A percentile compares a stretch with the other conserved stretches of the same genome.
phyloP scores from a whole-genome alignment of 2,329 filamentous ascomycete species.

The Clathrospora elynae region DNA sequence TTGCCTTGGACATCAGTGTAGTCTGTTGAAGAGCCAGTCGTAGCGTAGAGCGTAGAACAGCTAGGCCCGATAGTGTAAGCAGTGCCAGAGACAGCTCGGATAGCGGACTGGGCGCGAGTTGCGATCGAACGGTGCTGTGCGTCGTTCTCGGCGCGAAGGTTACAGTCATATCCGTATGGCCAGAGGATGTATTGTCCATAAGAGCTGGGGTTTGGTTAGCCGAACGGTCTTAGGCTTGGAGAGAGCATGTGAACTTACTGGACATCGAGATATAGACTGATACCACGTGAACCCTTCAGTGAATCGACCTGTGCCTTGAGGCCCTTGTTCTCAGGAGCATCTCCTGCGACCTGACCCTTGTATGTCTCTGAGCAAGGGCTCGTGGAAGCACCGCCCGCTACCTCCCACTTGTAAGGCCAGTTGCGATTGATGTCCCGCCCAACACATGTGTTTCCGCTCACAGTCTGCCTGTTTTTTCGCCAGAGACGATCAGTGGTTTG shows the following conservation, averaged over 20 bases:
- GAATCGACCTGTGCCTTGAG: constrained; percentile 52
- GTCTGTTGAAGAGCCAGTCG: constrained; percentile 53
- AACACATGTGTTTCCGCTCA: constrained; percentile 39
- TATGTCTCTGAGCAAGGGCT: constrained; percentile 47
- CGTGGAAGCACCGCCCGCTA: constrained; percentile 43
- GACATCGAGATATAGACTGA: constrained; percentile 67
- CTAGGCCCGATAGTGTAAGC: constrained; percentile 54
- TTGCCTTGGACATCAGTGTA: constrained; percentile 51
- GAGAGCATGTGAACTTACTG: constrained; percentile 57
- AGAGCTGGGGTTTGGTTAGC: constrained; percentile 6
- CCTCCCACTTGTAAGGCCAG: constrained; percentile 48
- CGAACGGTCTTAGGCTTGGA: too few species aligned
- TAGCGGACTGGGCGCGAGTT: constrained; percentile 55
- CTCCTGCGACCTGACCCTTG: constrained; percentile 42
- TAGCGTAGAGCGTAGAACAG: constrained; percentile 65
- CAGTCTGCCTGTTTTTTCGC: constrained; percentile 48
- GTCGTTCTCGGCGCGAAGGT: constrained; percentile 53
- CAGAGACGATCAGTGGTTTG: constrained; percentile 49
- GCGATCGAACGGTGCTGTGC: constrained; percentile 58
- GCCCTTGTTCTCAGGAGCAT: constrained; percentile 42
- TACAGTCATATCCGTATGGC: constrained; percentile 65
- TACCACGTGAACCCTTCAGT: constrained; percentile 53
- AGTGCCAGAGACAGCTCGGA: constrained; percentile 60
- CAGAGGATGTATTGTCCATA: constrained; percentile 47
- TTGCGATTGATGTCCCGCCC: constrained; percentile 50